These are phyloP conservation scores for Castanea mollissima DNA, from an alignment of 306 rosid species.

Conservation along the genomic window DNA sequence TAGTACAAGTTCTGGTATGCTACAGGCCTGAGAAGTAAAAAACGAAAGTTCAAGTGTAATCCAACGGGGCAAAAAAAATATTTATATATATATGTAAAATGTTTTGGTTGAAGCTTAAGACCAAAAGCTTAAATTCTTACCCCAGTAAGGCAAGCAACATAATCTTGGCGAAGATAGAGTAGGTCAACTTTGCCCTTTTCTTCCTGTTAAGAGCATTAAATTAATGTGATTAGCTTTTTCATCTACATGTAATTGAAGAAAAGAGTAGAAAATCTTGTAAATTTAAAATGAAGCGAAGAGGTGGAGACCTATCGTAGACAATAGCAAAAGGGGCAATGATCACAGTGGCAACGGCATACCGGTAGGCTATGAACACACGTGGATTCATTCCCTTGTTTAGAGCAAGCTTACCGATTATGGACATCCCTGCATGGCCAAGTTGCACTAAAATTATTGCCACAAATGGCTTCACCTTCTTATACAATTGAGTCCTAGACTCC, in stretches of 20 bases:
- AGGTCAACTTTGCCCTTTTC: constrained; percentile 48
- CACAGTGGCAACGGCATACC: constrained; percentile 41
- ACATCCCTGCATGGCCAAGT: constrained; percentile 48
- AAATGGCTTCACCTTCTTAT: constrained; percentile 31
- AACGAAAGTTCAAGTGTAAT: neutral
- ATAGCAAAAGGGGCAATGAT: constrained; percentile 36
- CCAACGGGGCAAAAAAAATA: no score
- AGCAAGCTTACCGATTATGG: constrained; percentile 37
- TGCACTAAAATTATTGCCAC: constrained; percentile 39
- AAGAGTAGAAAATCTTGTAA: no score
- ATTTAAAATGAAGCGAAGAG: no score
- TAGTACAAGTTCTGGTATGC: constrained; percentile 57
- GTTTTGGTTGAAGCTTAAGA: neutral
- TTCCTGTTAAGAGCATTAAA: constrained; percentile 32
- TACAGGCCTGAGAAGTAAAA: constrained; percentile 40
- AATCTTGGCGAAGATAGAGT: constrained; percentile 32
- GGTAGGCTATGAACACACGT: constrained; percentile 39
- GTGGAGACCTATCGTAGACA: no score
- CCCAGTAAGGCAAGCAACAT: constrained; percentile 37
- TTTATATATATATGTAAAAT: neutral
- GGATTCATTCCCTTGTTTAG: constrained; percentile 51
- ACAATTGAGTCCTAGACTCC: constrained; percentile 1
- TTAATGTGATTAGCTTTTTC: no score
- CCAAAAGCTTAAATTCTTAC: constrained; percentile 14
- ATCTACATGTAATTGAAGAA: no score